These are phyloP conservation scores for Russula olivacea DNA, from an alignment of 768 basidiomycete species.

Conservation along the genomic window DNA sequence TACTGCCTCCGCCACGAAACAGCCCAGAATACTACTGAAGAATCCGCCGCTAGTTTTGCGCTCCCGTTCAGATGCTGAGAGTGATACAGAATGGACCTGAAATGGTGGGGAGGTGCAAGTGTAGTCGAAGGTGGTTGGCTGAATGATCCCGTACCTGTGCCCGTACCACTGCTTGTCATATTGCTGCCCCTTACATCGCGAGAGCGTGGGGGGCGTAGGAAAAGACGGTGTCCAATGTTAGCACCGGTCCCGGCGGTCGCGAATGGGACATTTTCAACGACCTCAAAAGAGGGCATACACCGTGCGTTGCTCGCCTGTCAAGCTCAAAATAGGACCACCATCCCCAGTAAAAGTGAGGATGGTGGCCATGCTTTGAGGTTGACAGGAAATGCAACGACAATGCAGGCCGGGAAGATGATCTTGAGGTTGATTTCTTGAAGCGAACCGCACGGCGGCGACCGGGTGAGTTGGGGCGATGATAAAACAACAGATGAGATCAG, in stretches of 20 bases:
- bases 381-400: no score
- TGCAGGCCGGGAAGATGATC: no score
- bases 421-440: no score
- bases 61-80: slow-evolving; percentile 1
- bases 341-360: no score
- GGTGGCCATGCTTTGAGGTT: no score
- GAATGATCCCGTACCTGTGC: slow-evolving; percentile 23
- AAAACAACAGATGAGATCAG: no score
- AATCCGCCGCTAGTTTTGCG: slow-evolving; percentile 20
- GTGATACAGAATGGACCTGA: not conserved
- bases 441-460: no score
- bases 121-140: slow-evolving; percentile 12
- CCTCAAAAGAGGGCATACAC: no score
- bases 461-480: no score
- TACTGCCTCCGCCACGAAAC: slow-evolving; percentile 10
- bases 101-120: slow-evolving; percentile 5
- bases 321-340: no score
- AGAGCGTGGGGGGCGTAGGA: not conserved
- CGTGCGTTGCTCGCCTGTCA: no score
- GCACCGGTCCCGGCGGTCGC: not conserved
- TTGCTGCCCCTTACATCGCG: slow-evolving; percentile 10
- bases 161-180: slow-evolving; percentile 22
- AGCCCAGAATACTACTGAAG: slow-evolving; percentile 22
- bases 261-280: slow-evolving; percentile 24
- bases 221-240: slow-evolving; percentile 1